Evolutionary conservation across 2,329 filamentous ascomycete genomes (phyloP), one percentile per base, ranked within the genome.

Genomic region (Venturiaceae sp.): DNA sequence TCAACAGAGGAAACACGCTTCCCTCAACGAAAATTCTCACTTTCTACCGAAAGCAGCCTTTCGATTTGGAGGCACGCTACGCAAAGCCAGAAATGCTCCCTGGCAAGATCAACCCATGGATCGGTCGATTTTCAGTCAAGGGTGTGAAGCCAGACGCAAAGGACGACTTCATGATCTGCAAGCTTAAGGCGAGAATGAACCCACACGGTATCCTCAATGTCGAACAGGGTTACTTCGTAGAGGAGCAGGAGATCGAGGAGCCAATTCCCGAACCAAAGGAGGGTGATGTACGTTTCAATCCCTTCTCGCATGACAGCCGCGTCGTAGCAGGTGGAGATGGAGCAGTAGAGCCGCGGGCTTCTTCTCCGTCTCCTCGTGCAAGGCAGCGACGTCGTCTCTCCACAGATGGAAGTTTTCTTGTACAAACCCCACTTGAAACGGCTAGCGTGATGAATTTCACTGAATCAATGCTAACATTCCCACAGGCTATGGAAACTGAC

Each of bases 131-230:
- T 80, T 96, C 92, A 44, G 91, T 99, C 73, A 99, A 99, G 83
- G 89, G 88, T 50, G 92, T 99, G 70, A 92, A 96, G 82, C 87
- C 90, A 41, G 90, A 95, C 70, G 83, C 86, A 64, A 92, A 94
- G 72, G 90, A 95, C 61, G 94, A 97, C 72, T 99, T 97, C 75
- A 97, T 99, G 92, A 95, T 97, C 69, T 99, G 94, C 87, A 99
- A 99, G 80, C 86, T 99, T 62, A 97, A 97, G 83, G 92, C 94
- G 53, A 86, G 94, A 63, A 83, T 99, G 59, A 99, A 99, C 77
- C 83, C 97, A 63, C 92, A 97, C 78, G 94, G 94, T 73, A 84
- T 99, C 60, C 80, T 99, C 64, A 97, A 97, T 71, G 88, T 99
- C 37, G 94, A 99, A 79, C 92, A 86, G 63, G 94, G 92, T 61